Base-by-base conservation (phyloP, 495 filamentous ascomycete species). In the Aspergillus kassunensis region DNA sequence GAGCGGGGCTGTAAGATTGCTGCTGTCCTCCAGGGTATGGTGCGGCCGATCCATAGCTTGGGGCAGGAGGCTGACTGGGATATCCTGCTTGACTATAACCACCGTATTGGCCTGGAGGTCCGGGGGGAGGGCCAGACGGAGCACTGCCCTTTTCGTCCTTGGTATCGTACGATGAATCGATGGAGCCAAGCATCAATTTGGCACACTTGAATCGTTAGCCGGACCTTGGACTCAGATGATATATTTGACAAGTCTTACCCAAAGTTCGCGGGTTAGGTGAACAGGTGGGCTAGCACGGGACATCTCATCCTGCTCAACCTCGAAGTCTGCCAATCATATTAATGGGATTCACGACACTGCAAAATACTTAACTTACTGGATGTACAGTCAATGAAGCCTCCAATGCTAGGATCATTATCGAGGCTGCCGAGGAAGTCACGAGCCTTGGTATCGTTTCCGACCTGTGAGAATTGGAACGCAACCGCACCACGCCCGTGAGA, bases 381-480 rank as follows among this genome's bases (percentile, higher is more conserved):
- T 29, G 86, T 88, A 68, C 84, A 88, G 59, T 89, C 85, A 44
- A 89, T 78, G 62, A 87, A 60, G 7, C 63, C 55, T 19, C 85
- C 85, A 59, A 89, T 76, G 15, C 63, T 57, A 20, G 82, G 81
- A 53, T 89, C 83, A 40, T 78, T 76, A 56, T 89, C 85, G 12
- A 89, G 70, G 40, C 75, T 73, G 8, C 64, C 63, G 21, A 89
- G 68, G 68, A 87, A 89, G 39, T 81, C 78, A 25, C 80, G 77
- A 8, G 86, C 85, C 44, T 79, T 75, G 58, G 74, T 65, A 57
- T 89, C 85, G 51, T 84, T 86, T 53, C 85, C 85, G 40, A 89
- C 85, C 59, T 89, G 86, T 7, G 85, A 84, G 61, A 89, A 88
- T 58, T 88, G 84, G 73, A 88, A 88, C 2, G 77, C 70, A 35